Conservation (phyloP, 192 early-diverging fungal genomes). For the Umbelopsis vinacea region DNA sequence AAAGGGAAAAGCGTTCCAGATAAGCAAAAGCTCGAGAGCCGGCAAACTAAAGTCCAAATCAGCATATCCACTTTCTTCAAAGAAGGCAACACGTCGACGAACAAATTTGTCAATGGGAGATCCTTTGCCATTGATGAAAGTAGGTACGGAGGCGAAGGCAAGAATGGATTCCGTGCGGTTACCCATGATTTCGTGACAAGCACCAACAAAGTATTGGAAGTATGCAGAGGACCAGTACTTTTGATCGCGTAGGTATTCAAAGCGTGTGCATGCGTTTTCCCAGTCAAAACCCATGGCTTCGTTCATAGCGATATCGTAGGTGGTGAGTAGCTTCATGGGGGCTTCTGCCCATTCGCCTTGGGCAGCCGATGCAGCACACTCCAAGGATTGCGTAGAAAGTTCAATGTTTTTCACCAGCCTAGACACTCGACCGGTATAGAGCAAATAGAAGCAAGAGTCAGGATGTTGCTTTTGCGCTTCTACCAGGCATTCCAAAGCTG, state of each 20-base stretch:
- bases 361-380: constrained; percentile 37
- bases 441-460: constrained; percentile 57
- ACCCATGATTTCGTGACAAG: constrained; percentile 58
- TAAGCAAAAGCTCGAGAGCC: constrained; percentile 52
- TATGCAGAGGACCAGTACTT: constrained; percentile 62
- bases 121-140: constrained; percentile 46
- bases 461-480: constrained; percentile 54
- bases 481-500: constrained; percentile 46
- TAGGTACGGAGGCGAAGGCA: constrained; percentile 61
- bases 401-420: constrained; percentile 44
- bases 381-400: constrained; percentile 41
- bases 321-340: constrained; percentile 48
- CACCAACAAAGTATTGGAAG: constrained; percentile 56
- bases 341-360: constrained; percentile 47
- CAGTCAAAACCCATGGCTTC: constrained; percentile 51
- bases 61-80: constrained; percentile 48
- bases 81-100: constrained; percentile 48
- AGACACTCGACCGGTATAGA: constrained; percentile 52
- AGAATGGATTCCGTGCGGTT: constrained; percentile 75
- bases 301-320: constrained; percentile 59
- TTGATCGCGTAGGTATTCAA: constrained; percentile 48
- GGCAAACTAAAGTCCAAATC: constrained; percentile 52
- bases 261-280: constrained; percentile 42
- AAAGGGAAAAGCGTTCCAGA: constrained; percentile 53
- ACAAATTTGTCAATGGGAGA: constrained; percentile 59